Conservation (phyloP, 441 rosid species). For the Bocquillonia castaneifolia region DNA sequence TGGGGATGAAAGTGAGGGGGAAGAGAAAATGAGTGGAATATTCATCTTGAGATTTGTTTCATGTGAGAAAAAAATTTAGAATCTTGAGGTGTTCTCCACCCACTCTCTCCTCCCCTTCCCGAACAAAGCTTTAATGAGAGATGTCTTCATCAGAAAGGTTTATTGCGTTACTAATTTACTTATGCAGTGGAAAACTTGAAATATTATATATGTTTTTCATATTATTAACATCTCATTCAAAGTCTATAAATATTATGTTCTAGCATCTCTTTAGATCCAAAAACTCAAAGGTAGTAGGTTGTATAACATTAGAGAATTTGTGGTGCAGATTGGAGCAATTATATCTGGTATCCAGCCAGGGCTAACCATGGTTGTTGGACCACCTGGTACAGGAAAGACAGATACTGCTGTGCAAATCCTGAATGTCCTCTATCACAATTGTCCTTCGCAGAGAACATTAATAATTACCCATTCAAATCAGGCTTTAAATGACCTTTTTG, state of each 20-base stretch:
- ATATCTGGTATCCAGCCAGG: conserved; percentile 98
- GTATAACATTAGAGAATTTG: too few relatives aligned
- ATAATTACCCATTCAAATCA: conserved; percentile 97
- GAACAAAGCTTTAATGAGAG: too few relatives aligned
- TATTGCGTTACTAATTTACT: not conserved
- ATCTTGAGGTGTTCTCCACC: too few relatives aligned
- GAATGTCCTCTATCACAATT: conserved; percentile 93
- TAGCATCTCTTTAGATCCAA: not conserved
- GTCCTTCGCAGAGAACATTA: conserved; percentile 95
- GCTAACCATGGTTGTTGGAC: conserved; percentile 97
- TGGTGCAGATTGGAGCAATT: conserved; percentile 82
- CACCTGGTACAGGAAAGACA: conserved; percentile 99
- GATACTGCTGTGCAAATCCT: conserved; percentile 98
- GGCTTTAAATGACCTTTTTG: conserved; percentile 96
- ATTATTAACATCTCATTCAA: too few relatives aligned
- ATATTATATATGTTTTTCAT: not conserved
- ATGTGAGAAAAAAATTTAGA: too few relatives aligned
- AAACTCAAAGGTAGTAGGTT: too few relatives aligned
- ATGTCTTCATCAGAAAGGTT: not conserved
- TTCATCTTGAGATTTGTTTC: too few relatives aligned
- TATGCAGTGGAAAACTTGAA: not conserved
- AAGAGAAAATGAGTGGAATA: too few relatives aligned
- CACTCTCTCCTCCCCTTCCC: too few relatives aligned
- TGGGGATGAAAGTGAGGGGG: too few relatives aligned
- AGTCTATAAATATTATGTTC: too few relatives aligned